These are phyloP conservation scores for Breviolum minutum DNA, from an alignment of 73 alveolate genomes.

Conservation along the genomic window DNA sequence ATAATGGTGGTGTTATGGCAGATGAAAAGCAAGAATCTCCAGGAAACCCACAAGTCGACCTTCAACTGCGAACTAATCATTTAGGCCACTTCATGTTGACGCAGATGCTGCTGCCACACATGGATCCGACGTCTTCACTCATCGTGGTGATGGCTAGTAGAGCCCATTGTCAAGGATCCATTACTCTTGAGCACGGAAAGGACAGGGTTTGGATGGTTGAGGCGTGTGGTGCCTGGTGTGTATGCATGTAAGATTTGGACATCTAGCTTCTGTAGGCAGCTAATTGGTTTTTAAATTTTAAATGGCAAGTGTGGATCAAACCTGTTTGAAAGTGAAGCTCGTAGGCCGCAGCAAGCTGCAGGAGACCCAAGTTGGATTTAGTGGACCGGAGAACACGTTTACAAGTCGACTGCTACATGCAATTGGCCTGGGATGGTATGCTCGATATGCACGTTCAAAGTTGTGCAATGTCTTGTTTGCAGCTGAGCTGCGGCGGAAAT, in stretches of 20 bases:
- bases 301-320: too few species aligned
- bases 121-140: conserved; percentile 39
- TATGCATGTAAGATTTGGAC: background rate
- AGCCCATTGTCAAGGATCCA: conserved; percentile 75
- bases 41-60: background rate
- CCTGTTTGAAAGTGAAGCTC: too few species aligned
- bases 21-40: background rate
- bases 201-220: background rate
- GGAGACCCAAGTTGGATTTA: background rate
- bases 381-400: background rate
- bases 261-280: background rate
- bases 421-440: conserved; percentile 77
- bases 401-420: conserved; percentile 43
- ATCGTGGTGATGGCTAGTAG: conserved; percentile 63
- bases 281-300: background rate
- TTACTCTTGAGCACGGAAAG: background rate
- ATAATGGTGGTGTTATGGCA: conserved; percentile 79
- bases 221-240: background rate
- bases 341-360: background rate
- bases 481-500: conserved; percentile 55
- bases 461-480: conserved; percentile 79
- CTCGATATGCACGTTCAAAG: conserved; percentile 84
- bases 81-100: conserved; percentile 59
- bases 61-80: conserved; percentile 63
- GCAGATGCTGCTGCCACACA: conserved; percentile 45